Evolutionary conservation across 768 basidiomycete species (phyloP).

Genomic region (Xerocomellus dryophilus): DNA sequence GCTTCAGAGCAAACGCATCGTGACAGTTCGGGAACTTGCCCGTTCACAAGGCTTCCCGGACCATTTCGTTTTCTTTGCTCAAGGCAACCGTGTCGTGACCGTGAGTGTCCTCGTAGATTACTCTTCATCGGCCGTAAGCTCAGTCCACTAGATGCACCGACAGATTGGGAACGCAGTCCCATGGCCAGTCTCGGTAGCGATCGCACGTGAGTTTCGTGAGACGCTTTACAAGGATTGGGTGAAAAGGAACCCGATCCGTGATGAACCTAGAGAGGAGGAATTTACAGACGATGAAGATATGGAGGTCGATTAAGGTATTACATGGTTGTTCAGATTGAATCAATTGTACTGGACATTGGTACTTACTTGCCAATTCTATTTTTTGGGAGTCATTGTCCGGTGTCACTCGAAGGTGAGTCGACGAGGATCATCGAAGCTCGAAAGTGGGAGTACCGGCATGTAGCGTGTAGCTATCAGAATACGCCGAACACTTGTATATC

Average conservation of each 20-base stretch:
- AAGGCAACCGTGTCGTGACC: slow-evolving; percentile 52
- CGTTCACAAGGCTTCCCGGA: slow-evolving; percentile 84
- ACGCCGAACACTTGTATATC: not conserved
- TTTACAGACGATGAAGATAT: slow-evolving; percentile 26
- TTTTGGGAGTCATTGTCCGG: not conserved
- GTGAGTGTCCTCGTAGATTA: slow-evolving; percentile 38
- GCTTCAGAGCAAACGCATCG: slow-evolving; percentile 60
- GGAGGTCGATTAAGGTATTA: slow-evolving; percentile 29
- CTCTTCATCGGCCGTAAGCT: not conserved
- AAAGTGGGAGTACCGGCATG: not conserved
- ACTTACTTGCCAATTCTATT: not conserved
- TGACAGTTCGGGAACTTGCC: slow-evolving; percentile 74
- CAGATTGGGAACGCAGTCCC: slow-evolving; percentile 84
- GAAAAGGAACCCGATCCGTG: slow-evolving; percentile 21
- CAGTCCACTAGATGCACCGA: slow-evolving; percentile 58
- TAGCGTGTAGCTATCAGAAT: not conserved
- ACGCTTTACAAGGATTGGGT: slow-evolving; percentile 54
- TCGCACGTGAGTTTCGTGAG: slow-evolving; percentile 60
- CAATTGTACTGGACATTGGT: not conserved
- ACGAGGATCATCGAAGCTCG: not conserved
- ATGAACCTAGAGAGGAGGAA: slow-evolving; percentile 31
- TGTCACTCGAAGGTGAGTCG: not conserved
- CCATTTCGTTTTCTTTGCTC: slow-evolving; percentile 58
- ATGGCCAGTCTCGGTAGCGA: slow-evolving; percentile 57
- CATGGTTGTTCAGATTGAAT: not conserved